Base-by-base conservation (phyloP, 78 protist genomes). In the Dictyostelium citrinum region DNA sequence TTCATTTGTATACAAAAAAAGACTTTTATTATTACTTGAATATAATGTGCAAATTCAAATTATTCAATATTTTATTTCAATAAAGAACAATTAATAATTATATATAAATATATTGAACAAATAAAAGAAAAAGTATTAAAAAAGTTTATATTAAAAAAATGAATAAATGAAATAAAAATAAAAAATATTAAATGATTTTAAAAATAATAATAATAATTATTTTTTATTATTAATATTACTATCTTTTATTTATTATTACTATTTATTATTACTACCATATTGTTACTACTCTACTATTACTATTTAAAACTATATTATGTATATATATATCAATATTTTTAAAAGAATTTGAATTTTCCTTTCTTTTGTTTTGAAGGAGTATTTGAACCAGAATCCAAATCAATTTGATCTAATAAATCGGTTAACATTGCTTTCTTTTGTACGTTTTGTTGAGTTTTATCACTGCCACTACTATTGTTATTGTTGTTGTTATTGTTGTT, bases 341-440 rank as follows among this genome's bases (percentile, higher is more conserved):
- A 84, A 58, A 84, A 84, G 91, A 84, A 84, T 84, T 84, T 84
- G 46, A 88, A 88, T 49, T 88, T 88, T 27, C 84, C 84, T 49
- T 88, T 88, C 61, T 78, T 78, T 45, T 72, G 58, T 39, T 88
- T 72, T 49, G 82, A 77, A 41, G 46, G 67, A 33, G 37, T 81
- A 61, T 75, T 29, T 8, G 79, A 58, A 16, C 37, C 46, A 41
- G 93, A 37, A 31, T 88, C 85, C 17, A 79, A 49, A 78, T 88
- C 93, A 49, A 88, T 88, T 78, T 88, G 93, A n/a, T 88, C 93
- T 12, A 88, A 68, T 39, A 88, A 68, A 67, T 88, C 93, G 22
- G 93, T 88, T 5, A 88, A 55, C 20, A 49, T 74, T 43, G 93
- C 85, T 43, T 88, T 88, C 70, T 88, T 88, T 64, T 24, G 35